Evolutionary conservation across 2,329 filamentous ascomycete genomes (phyloP), one percentile per base, ranked within the genome.

Genomic region (Trichoderma koningii): DNA sequence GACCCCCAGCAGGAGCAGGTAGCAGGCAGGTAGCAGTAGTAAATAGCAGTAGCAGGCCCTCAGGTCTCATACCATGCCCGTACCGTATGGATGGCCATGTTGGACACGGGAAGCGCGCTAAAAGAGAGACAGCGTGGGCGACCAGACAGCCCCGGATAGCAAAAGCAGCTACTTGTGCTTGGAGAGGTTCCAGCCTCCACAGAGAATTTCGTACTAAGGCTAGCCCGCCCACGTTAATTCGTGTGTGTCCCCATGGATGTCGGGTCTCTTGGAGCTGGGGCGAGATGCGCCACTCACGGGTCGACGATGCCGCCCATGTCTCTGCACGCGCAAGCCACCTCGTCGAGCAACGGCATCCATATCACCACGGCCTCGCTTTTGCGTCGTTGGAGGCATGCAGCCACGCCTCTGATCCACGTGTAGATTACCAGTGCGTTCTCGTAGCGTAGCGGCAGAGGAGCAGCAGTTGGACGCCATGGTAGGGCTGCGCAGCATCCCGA

Each of bases 21-120:
- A 38, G 34, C 34, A 12, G 34, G 34, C 34, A 38, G 34, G 34
- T 38, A 38, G 34, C 34, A 38, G 34, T 38, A 38, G 34, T 38
- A 38, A 38, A 38, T 38, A 38, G 34, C 10, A 14, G 34, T 14
- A 38, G 34, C 12, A 38, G 34, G 34, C 34, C 51, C 30, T 55
- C 61, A 30, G 56, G 56, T 65, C 63, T 61, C 55, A 63, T 63
- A 65, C 63, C 55, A 63, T 63, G 62, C 63, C 50, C 55, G 55
- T 63, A 65, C 50, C 55, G 56, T 61, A 65, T 55, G 55, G 56
- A 65, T 65, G 56, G 34, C 63, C 52, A 57, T 60, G 56, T 59
- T 65, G 55, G 55, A 60, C 59, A 62, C 63, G 63, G 51, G 63
- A 65, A 65, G 50, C 63, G 63, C 63, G 53, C 63, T 65, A 65